These are phyloP conservation scores for Dianthus caryophyllus DNA, from an alignment of 148 eudicot species.

Conservation along the genomic window DNA sequence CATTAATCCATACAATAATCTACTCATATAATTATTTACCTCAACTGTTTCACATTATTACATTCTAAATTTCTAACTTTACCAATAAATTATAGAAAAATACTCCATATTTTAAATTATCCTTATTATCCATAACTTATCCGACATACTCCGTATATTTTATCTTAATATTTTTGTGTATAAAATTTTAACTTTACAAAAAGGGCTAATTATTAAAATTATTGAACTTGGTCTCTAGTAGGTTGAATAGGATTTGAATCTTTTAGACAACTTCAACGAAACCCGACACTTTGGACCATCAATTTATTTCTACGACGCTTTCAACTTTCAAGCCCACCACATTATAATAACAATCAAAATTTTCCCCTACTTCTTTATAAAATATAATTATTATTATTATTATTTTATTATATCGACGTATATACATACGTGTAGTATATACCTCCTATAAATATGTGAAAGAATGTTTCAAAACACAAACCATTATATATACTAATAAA, in stretches of 20 bases:
- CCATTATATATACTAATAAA: too few species aligned
- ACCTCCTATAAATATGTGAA: too few species aligned
- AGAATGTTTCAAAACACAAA: too few species aligned
- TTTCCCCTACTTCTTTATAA: background rate
- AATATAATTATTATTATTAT: background rate
- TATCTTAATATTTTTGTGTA: too few species aligned
- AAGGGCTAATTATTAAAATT: conserved; percentile 16
- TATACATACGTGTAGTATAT: too few species aligned
- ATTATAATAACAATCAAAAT: background rate
- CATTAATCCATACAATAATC: too few species aligned
- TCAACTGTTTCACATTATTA: too few species aligned
- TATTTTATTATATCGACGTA: too few species aligned
- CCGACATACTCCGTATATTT: background rate
- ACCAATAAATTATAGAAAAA: too few species aligned
- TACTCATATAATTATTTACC: too few species aligned
- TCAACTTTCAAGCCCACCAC: conserved; percentile 37
- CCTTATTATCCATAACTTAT: background rate
- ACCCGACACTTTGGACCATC: conserved; percentile 39
- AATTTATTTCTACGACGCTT: conserved; percentile 1
- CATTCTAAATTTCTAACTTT: too few species aligned
- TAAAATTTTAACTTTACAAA: background rate
- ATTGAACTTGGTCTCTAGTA: too few species aligned
- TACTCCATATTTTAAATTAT: background rate
- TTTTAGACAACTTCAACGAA: conserved; percentile 15
- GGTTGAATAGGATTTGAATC: conserved; percentile 9